Conservation (phyloP, 257 asterid genomes). For the Forsythia viridissima region DNA sequence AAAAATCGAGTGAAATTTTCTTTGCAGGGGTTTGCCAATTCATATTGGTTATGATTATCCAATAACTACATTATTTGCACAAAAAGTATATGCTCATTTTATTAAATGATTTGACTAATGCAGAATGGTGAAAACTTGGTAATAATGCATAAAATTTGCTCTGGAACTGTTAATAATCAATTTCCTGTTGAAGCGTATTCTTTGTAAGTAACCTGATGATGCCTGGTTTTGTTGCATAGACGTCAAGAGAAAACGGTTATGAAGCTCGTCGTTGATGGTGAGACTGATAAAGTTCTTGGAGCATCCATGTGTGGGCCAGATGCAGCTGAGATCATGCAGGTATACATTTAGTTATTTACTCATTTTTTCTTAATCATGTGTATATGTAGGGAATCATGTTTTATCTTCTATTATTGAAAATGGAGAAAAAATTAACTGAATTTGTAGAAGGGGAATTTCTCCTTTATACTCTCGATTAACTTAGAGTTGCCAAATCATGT, state of each 20-base stretch:
- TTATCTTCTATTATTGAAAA: neutral
- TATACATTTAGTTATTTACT: slow-evolving; percentile 6
- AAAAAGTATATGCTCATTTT: neutral
- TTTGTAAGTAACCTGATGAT: slow-evolving; percentile 10
- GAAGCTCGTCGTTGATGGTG: slow-evolving; percentile 89
- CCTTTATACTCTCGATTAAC: neutral
- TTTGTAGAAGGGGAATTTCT: neutral
- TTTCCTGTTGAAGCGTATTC: neutral
- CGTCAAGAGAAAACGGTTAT: slow-evolving; percentile 89
- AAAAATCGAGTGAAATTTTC: neutral
- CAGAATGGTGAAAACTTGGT: neutral
- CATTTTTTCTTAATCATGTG: neutral
- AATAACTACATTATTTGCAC: neutral
- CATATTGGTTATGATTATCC: neutral
- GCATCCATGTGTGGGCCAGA: slow-evolving; percentile 99
- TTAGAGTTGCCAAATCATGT: neutral
- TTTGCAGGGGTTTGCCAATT: neutral
- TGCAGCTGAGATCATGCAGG: slow-evolving; percentile 99
- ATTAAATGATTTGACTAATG: neutral
- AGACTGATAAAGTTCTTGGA: slow-evolving; percentile 92
- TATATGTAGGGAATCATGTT: neutral
- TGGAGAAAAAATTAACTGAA: neutral
- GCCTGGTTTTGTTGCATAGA: slow-evolving; percentile 35
- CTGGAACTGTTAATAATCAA: neutral
- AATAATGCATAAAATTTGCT: neutral